Conservation (phyloP, 2,329 filamentous ascomycete species). For the Aspergillus nomiae region DNA sequence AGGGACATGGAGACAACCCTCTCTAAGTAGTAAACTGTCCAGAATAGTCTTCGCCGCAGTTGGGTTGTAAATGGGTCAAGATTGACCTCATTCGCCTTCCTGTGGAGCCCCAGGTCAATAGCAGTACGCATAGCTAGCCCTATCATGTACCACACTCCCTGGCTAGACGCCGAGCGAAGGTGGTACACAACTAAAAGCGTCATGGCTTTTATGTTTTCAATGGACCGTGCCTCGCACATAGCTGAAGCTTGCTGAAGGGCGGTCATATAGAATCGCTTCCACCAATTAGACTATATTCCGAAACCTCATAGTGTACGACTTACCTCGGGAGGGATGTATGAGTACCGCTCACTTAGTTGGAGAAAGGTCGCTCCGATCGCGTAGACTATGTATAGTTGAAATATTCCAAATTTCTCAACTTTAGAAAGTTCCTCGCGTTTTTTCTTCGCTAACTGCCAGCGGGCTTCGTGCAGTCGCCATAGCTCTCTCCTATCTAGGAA, state of each 20-base stretch:
- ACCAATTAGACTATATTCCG: neutral
- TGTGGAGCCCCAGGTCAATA: conserved; percentile 55
- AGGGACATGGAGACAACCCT: conserved; percentile 54
- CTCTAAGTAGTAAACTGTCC: conserved; percentile 56
- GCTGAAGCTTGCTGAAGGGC: conserved; percentile 53
- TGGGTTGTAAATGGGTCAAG: conserved; percentile 47
- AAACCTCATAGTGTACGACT: neutral
- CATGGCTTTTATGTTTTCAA: conserved; percentile 57
- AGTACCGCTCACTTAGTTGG: conserved; percentile 50
- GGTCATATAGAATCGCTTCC: conserved; percentile 51
- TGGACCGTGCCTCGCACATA: conserved; percentile 51
- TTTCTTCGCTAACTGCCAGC: conserved; percentile 40
- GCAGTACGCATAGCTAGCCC: conserved; percentile 57
- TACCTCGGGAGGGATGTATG: conserved; percentile 48
- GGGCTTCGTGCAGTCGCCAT: conserved; percentile 47
- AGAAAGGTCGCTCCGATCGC: conserved; percentile 55
- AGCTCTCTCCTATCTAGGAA: conserved; percentile 52
- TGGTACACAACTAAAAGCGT: conserved; percentile 55
- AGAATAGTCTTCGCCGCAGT: conserved; percentile 53
- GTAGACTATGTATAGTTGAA: conserved; percentile 56
- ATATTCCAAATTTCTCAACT: conserved; percentile 49
- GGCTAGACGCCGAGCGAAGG: conserved; percentile 52
- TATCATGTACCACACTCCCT: conserved; percentile 58
- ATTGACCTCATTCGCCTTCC: conserved; percentile 48
- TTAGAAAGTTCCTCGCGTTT: conserved; percentile 37